Base-by-base conservation (phyloP, 1,284 basidiomycete species). In the Fomitopsis schrenkii region DNA sequence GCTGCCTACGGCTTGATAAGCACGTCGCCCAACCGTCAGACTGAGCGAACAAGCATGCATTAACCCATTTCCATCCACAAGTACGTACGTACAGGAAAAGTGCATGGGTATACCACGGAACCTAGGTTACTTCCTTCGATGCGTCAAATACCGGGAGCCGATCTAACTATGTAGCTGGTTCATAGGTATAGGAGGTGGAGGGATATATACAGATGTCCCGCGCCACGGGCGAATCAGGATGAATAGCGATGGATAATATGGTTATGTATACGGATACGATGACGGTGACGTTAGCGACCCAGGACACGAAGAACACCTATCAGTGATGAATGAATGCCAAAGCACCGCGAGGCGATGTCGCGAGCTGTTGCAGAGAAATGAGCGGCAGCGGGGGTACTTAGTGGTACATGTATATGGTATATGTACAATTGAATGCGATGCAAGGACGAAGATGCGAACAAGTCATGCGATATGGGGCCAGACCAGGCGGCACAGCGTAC, bases 391-490 rank as follows among this genome's bases (percentile, higher is more conserved):
- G 35, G 36, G 9, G 19, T 36, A 15, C 35, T 30, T 54, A 36
- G 52, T 40, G 14, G 52, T 54, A 54, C 52, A 54, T 40, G 52
- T 33, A 54, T 54, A 54, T 54, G 52, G 52, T 40, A 40, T 54
- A 54, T 54, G 52, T 54, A 54, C 52, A 54, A 54, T 54, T 54
- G 52, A 54, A 54, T 40, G 52, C 19, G 52, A 38, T 54, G 52
- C 52, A 36, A 30, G 35, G 36, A 22, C 35, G 35, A 36, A 40
- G 52, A 40, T 36, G 52, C 35, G 35, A 54, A 36, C n/a, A 33
- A 40, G 33, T 10, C 52, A 54, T 54, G 52, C 52, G 28, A 30
- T 50, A 33, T 30, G 48, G 48, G 48, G 28, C 48, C 10, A 6
- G 48, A 30, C 48, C 28, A 22, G 28, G 48, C 48, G 48, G 28